A percentile compares a stretch with the other conserved stretches of the same genome.
Evolutionary conservation across 73 alveolate species (phyloP).

Genomic region (Tetrahymena borealis): DNA sequence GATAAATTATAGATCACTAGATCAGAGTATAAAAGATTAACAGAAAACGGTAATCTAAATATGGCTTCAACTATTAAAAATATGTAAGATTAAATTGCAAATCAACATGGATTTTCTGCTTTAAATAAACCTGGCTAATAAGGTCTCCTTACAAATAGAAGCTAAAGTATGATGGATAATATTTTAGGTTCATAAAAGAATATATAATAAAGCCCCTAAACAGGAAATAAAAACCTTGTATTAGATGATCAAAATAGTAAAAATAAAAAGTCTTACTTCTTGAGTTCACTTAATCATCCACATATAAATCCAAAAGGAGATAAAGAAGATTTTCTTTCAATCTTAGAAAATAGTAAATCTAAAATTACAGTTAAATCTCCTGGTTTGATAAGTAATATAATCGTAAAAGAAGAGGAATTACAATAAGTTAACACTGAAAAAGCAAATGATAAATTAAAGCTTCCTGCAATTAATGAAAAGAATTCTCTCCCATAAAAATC

Average conservation of each 20-base stretch:
- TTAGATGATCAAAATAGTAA: neutral
- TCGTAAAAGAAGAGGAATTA: neutral
- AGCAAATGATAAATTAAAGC: neutral
- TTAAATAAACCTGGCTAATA: neutral
- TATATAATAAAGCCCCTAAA: neutral
- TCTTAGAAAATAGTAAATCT: neutral
- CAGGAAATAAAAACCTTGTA: neutral
- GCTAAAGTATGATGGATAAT: too few species aligned
- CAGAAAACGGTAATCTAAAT: neutral
- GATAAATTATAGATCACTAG: neutral
- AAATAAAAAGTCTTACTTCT: neutral
- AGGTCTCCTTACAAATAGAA: too few species aligned
- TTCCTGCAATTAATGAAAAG: neutral
- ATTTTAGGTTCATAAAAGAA: neutral
- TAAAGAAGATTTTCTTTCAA: neutral
- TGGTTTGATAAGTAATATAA: neutral
- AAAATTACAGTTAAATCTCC: neutral
- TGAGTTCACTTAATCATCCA: neutral
- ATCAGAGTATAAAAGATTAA: neutral
- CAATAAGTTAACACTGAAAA: neutral
- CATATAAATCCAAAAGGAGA: neutral
- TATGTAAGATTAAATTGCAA: neutral
- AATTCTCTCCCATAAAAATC: neutral
- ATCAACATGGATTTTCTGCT: neutral
- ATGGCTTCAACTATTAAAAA: neutral